Conservation (phyloP, 176 grass and related monocot species). For the Phoenix dactylifera region DNA sequence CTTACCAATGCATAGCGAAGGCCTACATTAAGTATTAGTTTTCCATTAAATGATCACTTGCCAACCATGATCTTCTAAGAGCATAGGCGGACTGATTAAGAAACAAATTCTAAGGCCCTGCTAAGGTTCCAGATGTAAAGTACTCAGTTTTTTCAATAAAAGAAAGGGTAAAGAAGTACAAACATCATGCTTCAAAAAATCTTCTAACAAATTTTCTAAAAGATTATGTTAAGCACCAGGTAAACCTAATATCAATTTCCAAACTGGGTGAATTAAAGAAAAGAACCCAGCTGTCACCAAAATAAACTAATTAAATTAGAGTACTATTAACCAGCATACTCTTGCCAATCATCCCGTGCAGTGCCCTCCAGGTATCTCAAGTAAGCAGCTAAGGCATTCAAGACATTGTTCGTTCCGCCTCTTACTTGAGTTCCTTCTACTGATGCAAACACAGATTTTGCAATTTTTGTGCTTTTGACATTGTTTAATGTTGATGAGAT, state of each 20-base stretch:
- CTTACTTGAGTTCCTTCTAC: slow-evolving; percentile 51
- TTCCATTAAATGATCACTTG: neutral
- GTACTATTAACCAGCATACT: slow-evolving; percentile 32
- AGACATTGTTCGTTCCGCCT: slow-evolving; percentile 52
- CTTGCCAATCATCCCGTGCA: slow-evolving; percentile 78
- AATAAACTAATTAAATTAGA: too few relatives aligned
- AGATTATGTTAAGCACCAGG: too few relatives aligned
- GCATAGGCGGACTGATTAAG: too few relatives aligned
- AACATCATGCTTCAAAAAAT: too few relatives aligned
- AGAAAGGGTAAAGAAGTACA: too few relatives aligned
- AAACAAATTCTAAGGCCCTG: too few relatives aligned
- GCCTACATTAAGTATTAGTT: neutral
- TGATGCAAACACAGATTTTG: slow-evolving; percentile 71
- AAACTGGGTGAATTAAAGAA: too few relatives aligned
- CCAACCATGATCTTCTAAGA: neutral
- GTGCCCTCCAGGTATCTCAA: slow-evolving; percentile 88
- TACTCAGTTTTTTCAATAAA: too few relatives aligned
- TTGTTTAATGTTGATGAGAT: slow-evolving; percentile 11
- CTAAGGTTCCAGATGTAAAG: too few relatives aligned
- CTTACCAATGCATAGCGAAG: neutral
- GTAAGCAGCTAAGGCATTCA: slow-evolving; percentile 78
- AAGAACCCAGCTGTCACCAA: too few relatives aligned
- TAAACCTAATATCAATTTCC: too few relatives aligned
- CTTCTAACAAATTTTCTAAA: too few relatives aligned
- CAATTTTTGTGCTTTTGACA: slow-evolving; percentile 31